Evolutionary conservation across 1,139 yeast genomes (phyloP), one percentile per base, ranked within the genome.

Genomic region (Barnettozyma hawaiiensis): DNA sequence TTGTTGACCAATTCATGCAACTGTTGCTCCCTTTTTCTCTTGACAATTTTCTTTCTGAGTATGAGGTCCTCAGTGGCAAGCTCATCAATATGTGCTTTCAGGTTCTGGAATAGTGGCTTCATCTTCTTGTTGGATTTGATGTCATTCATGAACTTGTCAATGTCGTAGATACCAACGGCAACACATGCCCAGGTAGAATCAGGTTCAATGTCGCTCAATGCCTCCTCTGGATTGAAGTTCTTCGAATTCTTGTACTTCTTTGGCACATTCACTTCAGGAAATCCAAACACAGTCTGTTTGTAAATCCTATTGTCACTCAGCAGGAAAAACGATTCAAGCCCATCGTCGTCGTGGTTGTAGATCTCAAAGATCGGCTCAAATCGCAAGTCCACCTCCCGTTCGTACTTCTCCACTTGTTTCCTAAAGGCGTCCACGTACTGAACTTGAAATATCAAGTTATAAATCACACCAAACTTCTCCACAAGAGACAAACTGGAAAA

Each of bases 401-500:
- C 55, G 54, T 50, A 52, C 58, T 62, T 52, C 47, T 61, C 50
- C 44, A 66, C 50, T 46, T 64, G 67, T 35, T 57, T 60, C 45
- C 60, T 59, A 44, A 66, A 63, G 2, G 54, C 40, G 47, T 64
- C 50, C 41, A 55, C 53, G 57, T 69, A 47, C 54, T 60, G 45
- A 44, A 50, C 39, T 53, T 64, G 47, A 12, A 39, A 46, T 12
- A 78, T 67, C 44, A 77, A 53, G 7, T 63, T 58, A 50, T 68
- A 71, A 5, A 77, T 52, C 3, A 74, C 61, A 35, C 72, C 71
- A 48, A 78, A 68, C 52, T 76, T 76, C 16, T 71, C 73, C 16
- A 60, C 53, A 8, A 76, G 54, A 7, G 62, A 50, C 31, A 76
- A 62, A 14, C 57, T 46, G 36, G 67, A 70, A 50, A 75, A 77